phyloP scores from a whole-genome alignment of 768 basidiomycete genomes.

The Coprinellus micaceus region DNA sequence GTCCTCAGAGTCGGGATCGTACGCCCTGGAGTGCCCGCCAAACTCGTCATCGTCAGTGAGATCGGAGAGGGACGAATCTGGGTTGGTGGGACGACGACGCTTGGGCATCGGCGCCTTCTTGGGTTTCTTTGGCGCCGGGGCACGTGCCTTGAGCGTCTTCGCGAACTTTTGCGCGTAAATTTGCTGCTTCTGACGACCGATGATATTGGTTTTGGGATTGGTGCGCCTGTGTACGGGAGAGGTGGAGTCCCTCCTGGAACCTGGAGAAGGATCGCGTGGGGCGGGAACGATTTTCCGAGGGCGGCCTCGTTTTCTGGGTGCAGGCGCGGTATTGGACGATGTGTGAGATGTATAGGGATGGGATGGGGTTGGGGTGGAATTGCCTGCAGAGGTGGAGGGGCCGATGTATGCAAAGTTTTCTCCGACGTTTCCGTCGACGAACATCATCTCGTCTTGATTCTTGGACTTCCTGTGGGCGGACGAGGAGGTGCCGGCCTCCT shows the following conservation, averaged over 20 bases:
- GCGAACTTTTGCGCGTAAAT: slow-evolving; percentile 14
- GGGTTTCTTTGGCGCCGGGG: slow-evolving; percentile 7
- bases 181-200: slow-evolving; percentile 15
- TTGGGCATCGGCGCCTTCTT: slow-evolving; percentile 18
- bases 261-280: slow-evolving; percentile 24
- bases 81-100: slow-evolving; percentile 15
- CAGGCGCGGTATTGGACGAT: slow-evolving; percentile 13
- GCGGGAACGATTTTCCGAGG: slow-evolving; percentile 47
- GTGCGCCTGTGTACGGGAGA: slow-evolving; percentile 14
- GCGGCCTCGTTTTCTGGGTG: slow-evolving; percentile 52
- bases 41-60: slow-evolving; percentile 35
- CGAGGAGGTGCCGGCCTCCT: slow-evolving; percentile 13
- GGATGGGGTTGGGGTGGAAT: slow-evolving; percentile 9
- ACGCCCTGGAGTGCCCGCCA: slow-evolving; percentile 18
- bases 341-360: slow-evolving; percentile 13
- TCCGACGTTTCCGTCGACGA: slow-evolving; percentile 37
- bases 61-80: slow-evolving; percentile 32
- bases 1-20: slow-evolving; percentile 27
- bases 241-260: slow-evolving; percentile 7
- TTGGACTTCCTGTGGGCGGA: slow-evolving; percentile 21
- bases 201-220: slow-evolving; percentile 16
- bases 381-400: slow-evolving; percentile 11
- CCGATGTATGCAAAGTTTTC: slow-evolving; percentile 17
- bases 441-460: slow-evolving; percentile 32
- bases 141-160: slow-evolving; percentile 25